phyloP scores from a whole-genome alignment of 768 basidiomycete species.

The Royoungia palumana region DNA sequence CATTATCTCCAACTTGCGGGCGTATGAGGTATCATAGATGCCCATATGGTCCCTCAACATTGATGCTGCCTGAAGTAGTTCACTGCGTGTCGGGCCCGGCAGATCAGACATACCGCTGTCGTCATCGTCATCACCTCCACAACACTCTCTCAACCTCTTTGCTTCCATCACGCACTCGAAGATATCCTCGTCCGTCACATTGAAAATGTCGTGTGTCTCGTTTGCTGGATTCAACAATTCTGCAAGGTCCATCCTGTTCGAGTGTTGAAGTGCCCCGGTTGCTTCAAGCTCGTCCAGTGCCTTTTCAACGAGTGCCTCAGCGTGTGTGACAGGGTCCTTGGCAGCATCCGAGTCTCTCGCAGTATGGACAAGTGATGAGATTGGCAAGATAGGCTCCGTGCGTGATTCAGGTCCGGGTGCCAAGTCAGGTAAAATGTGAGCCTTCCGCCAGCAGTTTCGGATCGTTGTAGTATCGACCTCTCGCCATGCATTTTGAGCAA shows the following conservation, averaged over 20 bases:
- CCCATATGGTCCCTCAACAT: too few species aligned
- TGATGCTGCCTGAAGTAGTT: too few species aligned
- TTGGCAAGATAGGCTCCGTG: background rate
- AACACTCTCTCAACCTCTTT: too few species aligned
- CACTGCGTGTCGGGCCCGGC: too few species aligned
- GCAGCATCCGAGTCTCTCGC: background rate
- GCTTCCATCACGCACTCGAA: background rate
- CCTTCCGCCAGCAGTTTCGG: slow-evolving; percentile 1
- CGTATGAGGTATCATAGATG: too few species aligned
- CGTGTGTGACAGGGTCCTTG: background rate
- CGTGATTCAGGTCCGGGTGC: too few species aligned
- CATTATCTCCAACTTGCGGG: too few species aligned
- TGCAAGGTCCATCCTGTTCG: background rate
- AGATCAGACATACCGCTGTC: too few species aligned
- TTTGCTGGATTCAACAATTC: background rate
- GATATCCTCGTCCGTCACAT: background rate
- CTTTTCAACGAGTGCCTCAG: too few species aligned
- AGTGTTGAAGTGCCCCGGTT: background rate
- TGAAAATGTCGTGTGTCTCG: background rate
- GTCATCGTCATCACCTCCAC: too few species aligned
- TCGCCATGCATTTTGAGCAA: slow-evolving; percentile 1
- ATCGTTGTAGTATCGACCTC: slow-evolving; percentile 3
- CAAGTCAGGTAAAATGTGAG: background rate
- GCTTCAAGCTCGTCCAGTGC: background rate
- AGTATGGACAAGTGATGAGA: background rate